phyloP scores from a whole-genome alignment of 305 asterid species.

The Ilex paraguariensis region DNA sequence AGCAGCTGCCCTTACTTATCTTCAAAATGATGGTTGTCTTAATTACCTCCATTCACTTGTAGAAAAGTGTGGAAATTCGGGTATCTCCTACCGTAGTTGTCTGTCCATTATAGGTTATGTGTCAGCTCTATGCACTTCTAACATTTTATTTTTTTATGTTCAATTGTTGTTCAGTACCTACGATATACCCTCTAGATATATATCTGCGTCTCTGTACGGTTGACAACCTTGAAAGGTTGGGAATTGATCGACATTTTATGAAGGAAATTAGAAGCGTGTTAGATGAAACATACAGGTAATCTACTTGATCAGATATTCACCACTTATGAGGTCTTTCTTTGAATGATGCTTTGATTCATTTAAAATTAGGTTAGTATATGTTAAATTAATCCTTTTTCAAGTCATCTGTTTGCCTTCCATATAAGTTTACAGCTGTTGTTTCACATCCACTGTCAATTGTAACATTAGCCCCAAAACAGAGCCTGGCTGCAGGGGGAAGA shows the following conservation, averaged over 20 bases:
- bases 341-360: too few species aligned
- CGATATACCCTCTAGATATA: slow-evolving; percentile 54
- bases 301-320: slow-evolving; percentile 9
- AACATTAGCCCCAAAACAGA: slow-evolving; percentile 44
- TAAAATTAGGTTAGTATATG: too few species aligned
- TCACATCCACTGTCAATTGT: slow-evolving; percentile 12
- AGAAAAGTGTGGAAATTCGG: slow-evolving; percentile 62
- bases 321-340: slow-evolving; percentile 5
- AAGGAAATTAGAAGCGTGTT: slow-evolving; percentile 50
- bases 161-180: slow-evolving; percentile 50
- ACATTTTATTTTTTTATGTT: slow-evolving; percentile 4
- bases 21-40: slow-evolving; percentile 49
- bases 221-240: slow-evolving; percentile 67
- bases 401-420: slow-evolving; percentile 6
- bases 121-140: slow-evolving; percentile 1
- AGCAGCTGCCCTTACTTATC: slow-evolving; percentile 65
- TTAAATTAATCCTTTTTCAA: background rate
- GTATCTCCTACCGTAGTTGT: slow-evolving; percentile 20
- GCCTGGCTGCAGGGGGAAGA: slow-evolving; percentile 83
- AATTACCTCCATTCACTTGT: slow-evolving; percentile 51
- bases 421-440: slow-evolving; percentile 2
- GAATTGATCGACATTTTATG: slow-evolving; percentile 56
- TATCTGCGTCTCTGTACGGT: slow-evolving; percentile 48
- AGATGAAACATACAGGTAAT: slow-evolving; percentile 77
- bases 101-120: background rate